phyloP scores from a whole-genome alignment of 2,329 filamentous ascomycete genomes.

The Alternaria longipes region DNA sequence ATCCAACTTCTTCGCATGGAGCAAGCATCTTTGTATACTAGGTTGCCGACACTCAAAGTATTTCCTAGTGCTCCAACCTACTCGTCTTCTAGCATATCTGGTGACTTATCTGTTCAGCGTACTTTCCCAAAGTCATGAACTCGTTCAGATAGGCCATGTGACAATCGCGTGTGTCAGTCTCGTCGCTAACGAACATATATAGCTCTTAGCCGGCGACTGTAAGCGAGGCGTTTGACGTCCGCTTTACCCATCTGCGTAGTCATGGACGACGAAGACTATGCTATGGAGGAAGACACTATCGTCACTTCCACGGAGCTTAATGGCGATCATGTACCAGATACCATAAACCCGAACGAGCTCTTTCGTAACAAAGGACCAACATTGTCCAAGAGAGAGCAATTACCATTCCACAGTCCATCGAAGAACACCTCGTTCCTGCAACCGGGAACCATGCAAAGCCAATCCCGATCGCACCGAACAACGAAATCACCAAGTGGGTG shows the following conservation, averaged over 20 bases:
- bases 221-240: constrained; percentile 31
- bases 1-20: not conserved
- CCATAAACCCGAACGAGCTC: constrained; percentile 43
- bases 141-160: not conserved
- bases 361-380: constrained; percentile 26
- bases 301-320: constrained; percentile 47
- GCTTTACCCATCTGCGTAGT: constrained; percentile 17
- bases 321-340: constrained; percentile 32
- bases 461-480: constrained; percentile 14
- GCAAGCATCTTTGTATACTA: not conserved
- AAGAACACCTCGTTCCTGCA: constrained; percentile 23
- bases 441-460: constrained; percentile 9
- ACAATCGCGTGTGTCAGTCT: not conserved
- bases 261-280: constrained; percentile 42
- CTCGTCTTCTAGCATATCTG: not conserved
- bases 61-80: not conserved
- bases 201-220: constrained; percentile 23
- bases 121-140: not conserved
- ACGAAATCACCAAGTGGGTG: constrained; percentile 23
- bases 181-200: constrained; percentile 10
- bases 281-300: constrained; percentile 44
- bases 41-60: not conserved
- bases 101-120: not conserved
- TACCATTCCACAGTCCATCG: constrained; percentile 38
- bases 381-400: constrained; percentile 33